Evolutionary conservation across 108 stramenopile species (phyloP).

Genomic region (Pseudonitzschia multiseries): DNA sequence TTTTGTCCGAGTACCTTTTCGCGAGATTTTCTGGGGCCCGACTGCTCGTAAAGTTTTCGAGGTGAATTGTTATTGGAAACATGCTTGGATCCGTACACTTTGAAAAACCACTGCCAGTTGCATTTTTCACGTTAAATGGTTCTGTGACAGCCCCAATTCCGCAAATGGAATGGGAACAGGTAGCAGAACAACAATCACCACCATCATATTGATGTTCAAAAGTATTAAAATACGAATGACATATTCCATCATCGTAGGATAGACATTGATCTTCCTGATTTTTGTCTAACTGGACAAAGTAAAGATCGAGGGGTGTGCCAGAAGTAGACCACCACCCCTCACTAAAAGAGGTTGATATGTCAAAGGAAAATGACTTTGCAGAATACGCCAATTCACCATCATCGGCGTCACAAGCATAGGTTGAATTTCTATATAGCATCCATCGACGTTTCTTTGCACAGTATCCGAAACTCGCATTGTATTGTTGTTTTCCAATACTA

Average conservation of each 20-base stretch:
- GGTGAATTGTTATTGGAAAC: constrained; percentile 8
- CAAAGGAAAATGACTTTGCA: neutral
- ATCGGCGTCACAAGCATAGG: neutral
- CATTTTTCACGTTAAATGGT: neutral
- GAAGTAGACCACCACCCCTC: neutral
- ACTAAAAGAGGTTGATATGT: neutral
- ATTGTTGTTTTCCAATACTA: too few relatives aligned
- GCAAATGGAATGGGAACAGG: neutral
- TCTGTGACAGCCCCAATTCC: neutral
- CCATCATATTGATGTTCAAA: neutral
- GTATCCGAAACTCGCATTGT: neutral
- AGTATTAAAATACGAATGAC: neutral
- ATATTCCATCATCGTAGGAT: neutral
- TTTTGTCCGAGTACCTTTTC: neutral
- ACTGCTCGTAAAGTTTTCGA: neutral
- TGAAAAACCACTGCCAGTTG: neutral
- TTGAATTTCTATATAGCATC: neutral
- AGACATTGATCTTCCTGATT: neutral
- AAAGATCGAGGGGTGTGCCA: neutral
- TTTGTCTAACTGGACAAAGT: neutral
- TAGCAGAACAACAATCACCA: constrained; percentile 15
- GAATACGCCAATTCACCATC: neutral
- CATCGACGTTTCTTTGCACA: neutral
- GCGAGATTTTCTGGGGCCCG: neutral
- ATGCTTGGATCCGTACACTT: neutral